Evolutionary conservation across 2,329 filamentous ascomycete species (phyloP).

Genomic region (Dactylella cylindrospora): DNA sequence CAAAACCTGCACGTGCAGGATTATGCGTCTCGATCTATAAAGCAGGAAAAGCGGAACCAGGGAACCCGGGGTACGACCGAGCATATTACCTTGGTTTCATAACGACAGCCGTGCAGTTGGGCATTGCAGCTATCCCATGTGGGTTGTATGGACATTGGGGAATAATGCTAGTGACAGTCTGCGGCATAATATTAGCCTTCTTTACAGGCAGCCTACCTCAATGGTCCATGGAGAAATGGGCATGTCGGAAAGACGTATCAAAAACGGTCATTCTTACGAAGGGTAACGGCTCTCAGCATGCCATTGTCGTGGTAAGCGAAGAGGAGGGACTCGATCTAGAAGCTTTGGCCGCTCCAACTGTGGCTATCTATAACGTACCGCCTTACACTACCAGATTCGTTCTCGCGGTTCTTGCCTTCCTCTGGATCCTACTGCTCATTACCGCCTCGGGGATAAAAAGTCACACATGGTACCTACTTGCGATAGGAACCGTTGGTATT

Average conservation of each 20-base stretch:
- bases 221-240: constrained; percentile 55
- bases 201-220: constrained; percentile 52
- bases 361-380: constrained; percentile 2
- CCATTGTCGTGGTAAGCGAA: constrained; percentile 52
- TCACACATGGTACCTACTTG: constrained; percentile 54
- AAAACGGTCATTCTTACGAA: constrained; percentile 51
- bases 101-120: constrained; percentile 50
- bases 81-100: constrained; percentile 49
- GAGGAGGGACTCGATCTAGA: constrained; percentile 53
- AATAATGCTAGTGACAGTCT: constrained; percentile 53
- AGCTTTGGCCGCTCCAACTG: constrained; percentile 51
- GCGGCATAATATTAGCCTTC: constrained; percentile 52
- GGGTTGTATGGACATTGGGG: constrained; percentile 51
- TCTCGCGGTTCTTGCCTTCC: constrained; percentile 47
- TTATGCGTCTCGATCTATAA: constrained; percentile 49
- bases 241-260: constrained; percentile 49
- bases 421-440: constrained; percentile 54
- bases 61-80: constrained; percentile 46
- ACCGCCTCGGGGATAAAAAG: constrained; percentile 51
- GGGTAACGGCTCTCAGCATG: constrained; percentile 54
- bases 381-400: constrained; percentile 44
- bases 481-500: constrained; percentile 53
- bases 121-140: constrained; percentile 51
- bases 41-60: constrained; percentile 7
- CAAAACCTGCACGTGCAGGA: constrained; percentile 43